Evolutionary conservation across 1,284 basidiomycete species (phyloP).

Genomic region (Serendipita sp.): DNA sequence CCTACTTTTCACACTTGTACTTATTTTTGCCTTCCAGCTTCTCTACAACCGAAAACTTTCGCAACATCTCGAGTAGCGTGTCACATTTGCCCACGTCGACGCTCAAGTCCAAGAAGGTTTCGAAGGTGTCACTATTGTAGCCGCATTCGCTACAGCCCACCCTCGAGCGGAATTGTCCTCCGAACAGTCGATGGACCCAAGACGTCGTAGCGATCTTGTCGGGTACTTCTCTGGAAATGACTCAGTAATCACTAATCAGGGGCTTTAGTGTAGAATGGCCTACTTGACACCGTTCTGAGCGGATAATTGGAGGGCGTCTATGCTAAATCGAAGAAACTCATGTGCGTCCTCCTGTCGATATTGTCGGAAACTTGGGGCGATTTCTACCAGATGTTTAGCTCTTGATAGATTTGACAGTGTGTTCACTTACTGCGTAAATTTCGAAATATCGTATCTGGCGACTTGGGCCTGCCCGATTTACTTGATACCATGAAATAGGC

Average conservation of each 20-base stretch:
- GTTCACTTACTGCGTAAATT: background rate
- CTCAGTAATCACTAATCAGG: slow-evolving; percentile 6
- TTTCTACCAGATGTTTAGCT: slow-evolving; percentile 34
- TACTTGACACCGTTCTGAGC: slow-evolving; percentile 53
- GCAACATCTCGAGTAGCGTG: slow-evolving; percentile 61
- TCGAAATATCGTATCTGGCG: background rate
- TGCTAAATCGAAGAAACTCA: slow-evolving; percentile 90
- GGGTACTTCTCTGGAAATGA: slow-evolving; percentile 51
- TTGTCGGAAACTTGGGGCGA: slow-evolving; percentile 80
- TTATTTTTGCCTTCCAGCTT: slow-evolving; percentile 82
- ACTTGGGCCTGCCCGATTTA: slow-evolving; percentile 1
- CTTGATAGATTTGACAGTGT: background rate
- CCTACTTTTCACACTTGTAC: slow-evolving; percentile 96
- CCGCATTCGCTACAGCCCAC: slow-evolving; percentile 80
- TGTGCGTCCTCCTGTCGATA: slow-evolving; percentile 98
- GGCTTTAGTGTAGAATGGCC: slow-evolving; percentile 6
- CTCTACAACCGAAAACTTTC: slow-evolving; percentile 74
- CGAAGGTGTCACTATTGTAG: slow-evolving; percentile 91
- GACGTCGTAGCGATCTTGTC: slow-evolving; percentile 75
- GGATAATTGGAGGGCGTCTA: slow-evolving; percentile 71
- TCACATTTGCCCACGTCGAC: slow-evolving; percentile 64
- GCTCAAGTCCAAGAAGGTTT: slow-evolving; percentile 86
- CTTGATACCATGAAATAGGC: slow-evolving; percentile 14
- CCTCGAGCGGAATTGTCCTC: slow-evolving; percentile 81
- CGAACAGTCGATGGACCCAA: slow-evolving; percentile 91